Base-by-base conservation (phyloP, 257 asterid species). In the Handroanthus guayacan region DNA sequence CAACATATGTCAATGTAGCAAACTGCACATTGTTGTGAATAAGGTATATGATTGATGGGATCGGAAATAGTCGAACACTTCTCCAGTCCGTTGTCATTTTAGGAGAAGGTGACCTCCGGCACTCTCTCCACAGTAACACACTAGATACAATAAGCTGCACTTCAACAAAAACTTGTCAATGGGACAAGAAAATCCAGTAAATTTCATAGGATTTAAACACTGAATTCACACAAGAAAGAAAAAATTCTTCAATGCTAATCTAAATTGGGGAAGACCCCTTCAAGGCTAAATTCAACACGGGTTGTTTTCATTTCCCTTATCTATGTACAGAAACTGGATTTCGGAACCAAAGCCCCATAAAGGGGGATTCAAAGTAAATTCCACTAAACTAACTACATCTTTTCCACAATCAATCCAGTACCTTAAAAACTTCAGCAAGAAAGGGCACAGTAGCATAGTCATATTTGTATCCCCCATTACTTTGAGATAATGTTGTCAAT, bases 391-490 rank as follows among this genome's bases (percentile, higher is more conserved):
- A 69, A 25, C 6, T 11, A 61, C n/a, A 61, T 55, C 55, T 43
- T 10, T 57, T 64, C 37, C 37, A 31, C 17, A 62, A 75, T 57
- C 37, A 61, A 54, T 10, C 10, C 2, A 57, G 9, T 79, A 95
- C 99, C 99, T 95, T 95, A 62, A 87, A 95, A 79, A 90, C 88
- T 80, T 95, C 99, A 86, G 99, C 99, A 68, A 93, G 99, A 80
- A 95, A 95, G 76, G 99, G 98, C 75, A 95, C 98, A 54, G 98
- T 95, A 16, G 99, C 95, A 57, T 95, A 95, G 78, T 95, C 97
- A 86, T 92, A 95, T 50, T 80, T 84, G 84, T 95, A 95, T 14
- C 90, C 87, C 45, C 99, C 97, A 86, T 92, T 80, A 75, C 88
- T 95, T 84, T 95, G 99, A 9, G 99, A 95, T 62, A 95, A 82